Evolutionary conservation across 1,284 basidiomycete species (phyloP).

Genomic region (Meripilus lineatus): DNA sequence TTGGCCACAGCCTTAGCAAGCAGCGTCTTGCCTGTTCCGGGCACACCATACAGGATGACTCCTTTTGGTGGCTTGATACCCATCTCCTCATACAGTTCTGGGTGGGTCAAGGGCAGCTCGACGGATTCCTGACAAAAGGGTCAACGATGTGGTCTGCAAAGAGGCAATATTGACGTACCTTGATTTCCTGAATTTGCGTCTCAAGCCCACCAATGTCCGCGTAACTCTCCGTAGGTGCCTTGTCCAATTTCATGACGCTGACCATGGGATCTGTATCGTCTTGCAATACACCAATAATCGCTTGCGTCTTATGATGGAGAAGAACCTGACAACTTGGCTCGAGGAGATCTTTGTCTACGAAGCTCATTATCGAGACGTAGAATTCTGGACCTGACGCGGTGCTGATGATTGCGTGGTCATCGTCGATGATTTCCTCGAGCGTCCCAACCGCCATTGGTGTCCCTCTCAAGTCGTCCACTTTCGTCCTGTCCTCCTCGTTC

Average conservation of each 20-base stretch:
- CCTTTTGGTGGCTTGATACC: conserved; percentile 98
- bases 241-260: conserved; percentile 98
- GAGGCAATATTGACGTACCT: conserved; percentile 44
- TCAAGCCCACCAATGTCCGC: conserved; percentile 98
- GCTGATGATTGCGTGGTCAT: conserved; percentile 99
- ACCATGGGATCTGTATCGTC: conserved; percentile 99
- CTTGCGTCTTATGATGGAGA: conserved; percentile 94
- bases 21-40: conserved; percentile 97
- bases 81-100: conserved; percentile 99
- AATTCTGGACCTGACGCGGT: conserved; percentile 94
- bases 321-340: conserved; percentile 97
- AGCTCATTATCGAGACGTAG: conserved; percentile 98
- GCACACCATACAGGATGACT: conserved; percentile 98
- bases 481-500: conserved; percentile 91
- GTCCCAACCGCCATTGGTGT: conserved; percentile 97
- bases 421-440: conserved; percentile 99
- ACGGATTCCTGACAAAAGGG: conserved; percentile 78
- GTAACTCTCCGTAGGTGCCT: conserved; percentile 98
- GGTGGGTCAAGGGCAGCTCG: conserved; percentile 96
- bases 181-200: conserved; percentile 97
- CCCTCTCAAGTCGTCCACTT: conserved; percentile 93
- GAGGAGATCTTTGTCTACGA: conserved; percentile 97
- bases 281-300: conserved; percentile 92
- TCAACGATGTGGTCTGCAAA: conserved; percentile 4
- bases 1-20: conserved; percentile 99